Evolutionary conservation across 306 rosid species (phyloP).

Genomic region (Lablab purpureus): DNA sequence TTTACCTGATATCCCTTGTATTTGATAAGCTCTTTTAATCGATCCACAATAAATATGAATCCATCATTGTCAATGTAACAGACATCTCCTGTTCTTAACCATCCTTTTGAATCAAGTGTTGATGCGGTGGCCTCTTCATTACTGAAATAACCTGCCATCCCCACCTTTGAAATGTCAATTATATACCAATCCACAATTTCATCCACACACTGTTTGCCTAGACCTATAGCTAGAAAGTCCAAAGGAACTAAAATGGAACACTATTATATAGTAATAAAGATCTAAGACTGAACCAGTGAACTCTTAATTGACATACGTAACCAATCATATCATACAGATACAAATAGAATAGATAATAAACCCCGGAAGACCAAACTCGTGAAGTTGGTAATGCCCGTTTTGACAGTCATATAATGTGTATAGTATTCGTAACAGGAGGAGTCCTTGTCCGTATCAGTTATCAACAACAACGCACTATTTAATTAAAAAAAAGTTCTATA

Average conservation of each 20-base stretch:
- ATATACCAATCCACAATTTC: not conserved
- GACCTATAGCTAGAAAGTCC: not conserved
- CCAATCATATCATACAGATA: not conserved
- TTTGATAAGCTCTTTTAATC: conserved; percentile 91
- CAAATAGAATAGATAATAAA: not conserved
- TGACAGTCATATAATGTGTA: not conserved
- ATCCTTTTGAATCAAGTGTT: conserved; percentile 79
- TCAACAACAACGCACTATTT: not conserved
- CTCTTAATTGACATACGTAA: not conserved
- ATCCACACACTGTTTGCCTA: not conserved
- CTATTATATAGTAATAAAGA: too few species aligned
- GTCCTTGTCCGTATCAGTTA: not conserved
- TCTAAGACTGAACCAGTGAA: not conserved
- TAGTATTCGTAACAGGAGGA: not conserved
- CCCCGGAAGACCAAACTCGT: not conserved
- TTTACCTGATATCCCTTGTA: conserved; percentile 95
- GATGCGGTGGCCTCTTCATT: conserved; percentile 79
- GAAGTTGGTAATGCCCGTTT: not conserved
- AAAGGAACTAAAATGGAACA: not conserved
- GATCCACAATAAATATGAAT: conserved; percentile 84
- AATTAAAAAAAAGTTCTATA: not conserved
- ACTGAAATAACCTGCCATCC: conserved; percentile 73
- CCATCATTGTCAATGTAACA: conserved; percentile 88
- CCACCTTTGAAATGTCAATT: not conserved
- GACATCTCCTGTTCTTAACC: conserved; percentile 93